A percentile compares a stretch with the other conserved stretches of the same genome.
phyloP scores from a whole-genome alignment of 2,329 filamentous ascomycete species.

The Pyricularia pennisetigena region DNA sequence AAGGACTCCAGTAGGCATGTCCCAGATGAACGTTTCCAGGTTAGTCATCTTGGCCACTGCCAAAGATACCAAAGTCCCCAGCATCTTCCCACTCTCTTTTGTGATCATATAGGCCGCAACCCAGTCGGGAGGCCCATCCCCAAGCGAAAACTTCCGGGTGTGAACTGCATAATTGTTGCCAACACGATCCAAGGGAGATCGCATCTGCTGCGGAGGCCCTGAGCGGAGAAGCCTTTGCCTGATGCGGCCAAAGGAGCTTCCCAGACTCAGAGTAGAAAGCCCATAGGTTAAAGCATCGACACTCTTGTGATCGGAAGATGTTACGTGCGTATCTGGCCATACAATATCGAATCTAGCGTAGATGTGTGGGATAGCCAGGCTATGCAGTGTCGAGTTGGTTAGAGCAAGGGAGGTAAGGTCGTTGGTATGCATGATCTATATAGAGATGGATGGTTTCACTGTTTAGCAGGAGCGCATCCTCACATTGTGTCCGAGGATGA shows the following conservation, averaged over 20 bases:
- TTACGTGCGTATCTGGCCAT: constrained; percentile 64
- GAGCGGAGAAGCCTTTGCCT: constrained; percentile 21
- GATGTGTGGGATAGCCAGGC: constrained; percentile 65
- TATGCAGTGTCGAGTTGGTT: constrained; percentile 68
- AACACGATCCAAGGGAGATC: not conserved
- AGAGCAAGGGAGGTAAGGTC: constrained; percentile 70
- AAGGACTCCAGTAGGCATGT: constrained; percentile 79
- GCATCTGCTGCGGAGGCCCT: not conserved
- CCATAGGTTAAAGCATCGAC: constrained; percentile 80
- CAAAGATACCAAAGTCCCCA: constrained; percentile 72
- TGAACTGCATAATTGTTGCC: constrained; percentile 61
- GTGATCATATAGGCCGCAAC: constrained; percentile 73
- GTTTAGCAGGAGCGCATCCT: constrained; percentile 1
- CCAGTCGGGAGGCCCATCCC: constrained; percentile 72
- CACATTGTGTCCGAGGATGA: not conserved
- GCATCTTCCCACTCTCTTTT: constrained; percentile 79
- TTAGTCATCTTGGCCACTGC: constrained; percentile 75
- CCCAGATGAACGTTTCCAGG: constrained; percentile 75
- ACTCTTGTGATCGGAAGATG: constrained; percentile 56
- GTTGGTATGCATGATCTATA: constrained; percentile 68
- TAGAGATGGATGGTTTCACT: constrained; percentile 4
- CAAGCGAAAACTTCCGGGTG: constrained; percentile 72
- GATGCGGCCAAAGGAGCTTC: constrained; percentile 34
- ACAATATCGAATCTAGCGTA: constrained; percentile 84
- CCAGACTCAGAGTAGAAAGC: constrained; percentile 68